Evolutionary conservation across 768 basidiomycete genomes (phyloP), one percentile per base, ranked within the genome.

Genomic region (Melanogaster broomeanus): DNA sequence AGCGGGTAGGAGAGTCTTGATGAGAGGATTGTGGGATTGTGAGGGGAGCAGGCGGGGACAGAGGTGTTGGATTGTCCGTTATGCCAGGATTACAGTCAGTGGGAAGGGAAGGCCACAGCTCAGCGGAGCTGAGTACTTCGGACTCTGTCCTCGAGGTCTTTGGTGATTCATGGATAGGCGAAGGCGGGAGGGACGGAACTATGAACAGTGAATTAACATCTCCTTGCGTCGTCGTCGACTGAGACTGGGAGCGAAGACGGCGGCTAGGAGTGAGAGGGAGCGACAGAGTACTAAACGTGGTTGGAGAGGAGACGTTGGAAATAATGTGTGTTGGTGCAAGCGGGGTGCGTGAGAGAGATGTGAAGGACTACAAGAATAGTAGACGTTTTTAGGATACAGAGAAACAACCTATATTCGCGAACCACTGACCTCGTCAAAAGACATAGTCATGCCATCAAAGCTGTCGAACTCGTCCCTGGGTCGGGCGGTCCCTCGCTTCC

Each of bases 281-380:
- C 4, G 59, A 61, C 10, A 42, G 13, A 1, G 52, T 50, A 19
- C 52, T 56, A 2, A 35, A 24, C 6, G 58, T 64, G 8, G 56
- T 24, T 30, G 68, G 68, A 9, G 67, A 68, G 8, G 72, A 68
- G 16, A 72, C 50, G 57, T 79, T 75, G 15, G 72, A 71, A 3
- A 81, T 59, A 11, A 78, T 71, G 49, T 79, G 78, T 4, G 77
- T 79, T 9, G 81, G 79, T 9, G 74, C 69, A 48, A 81, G 70
- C 3, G 79, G 74, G 28, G 72, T 64, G 59, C 76, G 79, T 6
- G 79, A 72, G 40, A 81, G 72, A 19, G 66, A 60, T 1, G 72
- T 58, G 51, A 77, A 77, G 3, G 78, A 76, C 82, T 83, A 57
- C 10, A 30, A 25, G 15, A 10, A 37, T 39, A 1, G 22, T 30